Evolutionary conservation across 768 basidiomycete genomes (phyloP).

Genomic region (Suillus americanus): DNA sequence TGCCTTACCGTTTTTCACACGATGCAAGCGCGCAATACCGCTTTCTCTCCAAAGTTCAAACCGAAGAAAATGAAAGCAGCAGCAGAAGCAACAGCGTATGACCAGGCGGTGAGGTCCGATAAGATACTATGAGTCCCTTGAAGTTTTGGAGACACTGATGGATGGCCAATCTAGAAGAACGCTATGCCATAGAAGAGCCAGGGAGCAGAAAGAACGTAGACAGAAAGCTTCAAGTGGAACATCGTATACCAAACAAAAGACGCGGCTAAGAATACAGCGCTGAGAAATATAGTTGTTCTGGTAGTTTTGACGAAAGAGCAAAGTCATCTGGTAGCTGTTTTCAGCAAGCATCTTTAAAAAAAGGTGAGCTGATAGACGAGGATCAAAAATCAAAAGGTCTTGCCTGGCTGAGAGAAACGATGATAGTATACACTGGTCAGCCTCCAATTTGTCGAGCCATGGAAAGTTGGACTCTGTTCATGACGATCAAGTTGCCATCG

Average conservation of each 20-base stretch:
- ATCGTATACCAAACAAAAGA: constrained; percentile 88
- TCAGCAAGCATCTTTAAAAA: constrained; percentile 72
- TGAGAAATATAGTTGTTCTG: constrained; percentile 85
- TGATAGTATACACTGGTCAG: constrained; percentile 91
- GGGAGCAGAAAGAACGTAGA: constrained; percentile 82
- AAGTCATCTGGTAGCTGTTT: constrained; percentile 92
- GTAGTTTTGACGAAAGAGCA: constrained; percentile 85
- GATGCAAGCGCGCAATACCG: too few species aligned
- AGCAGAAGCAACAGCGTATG: constrained; percentile 89
- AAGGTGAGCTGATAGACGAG: constrained; percentile 6
- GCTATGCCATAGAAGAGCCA: constrained; percentile 92
- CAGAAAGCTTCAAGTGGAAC: constrained; percentile 85
- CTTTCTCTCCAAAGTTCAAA: constrained; percentile 96
- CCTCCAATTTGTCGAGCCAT: constrained; percentile 77
- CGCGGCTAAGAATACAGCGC: constrained; percentile 81
- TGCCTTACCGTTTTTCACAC: too few species aligned
- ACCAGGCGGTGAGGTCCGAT: constrained; percentile 83
- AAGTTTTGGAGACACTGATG: constrained; percentile 65
- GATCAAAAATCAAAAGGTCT: constrained; percentile 15
- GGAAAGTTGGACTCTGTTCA: constrained; percentile 83
- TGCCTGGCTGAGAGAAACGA: constrained; percentile 83
- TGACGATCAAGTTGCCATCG: constrained; percentile 66
- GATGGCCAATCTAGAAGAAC: constrained; percentile 89
- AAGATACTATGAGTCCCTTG: constrained; percentile 61
- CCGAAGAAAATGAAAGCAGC: constrained; percentile 94